Percentiles rank a stretch among this genome's conserved stretches.
Evolutionary conservation across 1,284 basidiomycete species (phyloP).

Genomic region (Sphagnurus paluster): DNA sequence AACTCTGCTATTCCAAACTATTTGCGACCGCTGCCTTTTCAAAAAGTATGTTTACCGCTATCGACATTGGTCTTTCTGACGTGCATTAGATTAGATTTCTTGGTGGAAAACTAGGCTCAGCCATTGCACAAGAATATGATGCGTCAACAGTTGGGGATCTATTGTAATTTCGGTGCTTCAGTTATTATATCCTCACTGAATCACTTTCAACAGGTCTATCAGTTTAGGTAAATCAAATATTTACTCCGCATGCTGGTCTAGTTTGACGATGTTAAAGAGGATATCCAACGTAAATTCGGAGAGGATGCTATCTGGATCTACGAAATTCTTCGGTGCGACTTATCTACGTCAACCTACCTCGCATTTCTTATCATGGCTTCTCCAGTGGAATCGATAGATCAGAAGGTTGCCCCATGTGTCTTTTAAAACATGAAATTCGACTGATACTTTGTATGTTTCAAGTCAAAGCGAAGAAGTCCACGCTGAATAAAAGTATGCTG

Average conservation of each 20-base stretch:
- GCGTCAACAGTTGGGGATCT: slow-evolving; percentile 89
- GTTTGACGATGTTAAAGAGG: slow-evolving; percentile 44
- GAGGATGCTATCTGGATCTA: slow-evolving; percentile 90
- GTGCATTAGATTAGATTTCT: slow-evolving; percentile 82
- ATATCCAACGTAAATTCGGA: slow-evolving; percentile 84
- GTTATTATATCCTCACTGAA: slow-evolving; percentile 4
- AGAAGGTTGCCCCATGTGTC: slow-evolving; percentile 64
- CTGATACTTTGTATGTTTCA: slow-evolving; percentile 30
- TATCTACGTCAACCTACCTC: slow-evolving; percentile 2
- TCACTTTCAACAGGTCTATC: slow-evolving; percentile 37
- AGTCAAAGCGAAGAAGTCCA: slow-evolving; percentile 87
- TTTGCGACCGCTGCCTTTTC: slow-evolving; percentile 79
- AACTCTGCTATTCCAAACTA: slow-evolving; percentile 84
- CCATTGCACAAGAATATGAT: slow-evolving; percentile 86
- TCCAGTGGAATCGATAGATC: slow-evolving; percentile 84
- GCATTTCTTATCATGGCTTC: slow-evolving; percentile 7
- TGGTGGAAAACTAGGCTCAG: slow-evolving; percentile 92
- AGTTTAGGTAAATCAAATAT: slow-evolving; percentile 41
- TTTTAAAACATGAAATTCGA: slow-evolving; percentile 3
- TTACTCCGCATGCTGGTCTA: background rate
- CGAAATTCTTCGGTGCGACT: slow-evolving; percentile 68
- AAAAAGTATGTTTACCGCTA: slow-evolving; percentile 58
- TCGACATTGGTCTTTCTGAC: background rate
- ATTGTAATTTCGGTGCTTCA: slow-evolving; percentile 51
- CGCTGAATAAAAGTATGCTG: slow-evolving; percentile 87